Evolutionary conservation across 1,139 yeast genomes (phyloP), one percentile per base, ranked within the genome.

Genomic region (Protomyces arabidopsidicola): DNA sequence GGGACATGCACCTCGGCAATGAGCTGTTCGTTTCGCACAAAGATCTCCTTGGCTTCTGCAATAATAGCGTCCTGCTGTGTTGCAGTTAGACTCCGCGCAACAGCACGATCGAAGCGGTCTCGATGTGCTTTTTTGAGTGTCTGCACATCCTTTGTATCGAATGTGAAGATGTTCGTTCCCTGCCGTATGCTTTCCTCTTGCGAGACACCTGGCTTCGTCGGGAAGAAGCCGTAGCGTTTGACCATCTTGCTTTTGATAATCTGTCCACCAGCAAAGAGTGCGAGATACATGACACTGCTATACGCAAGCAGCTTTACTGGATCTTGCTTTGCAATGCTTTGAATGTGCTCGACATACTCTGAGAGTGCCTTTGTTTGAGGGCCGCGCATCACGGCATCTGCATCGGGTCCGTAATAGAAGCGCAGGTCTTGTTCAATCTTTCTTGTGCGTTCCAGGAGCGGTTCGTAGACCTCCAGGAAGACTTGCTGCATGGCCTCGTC

Each of bases 241-340:
- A 86, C 79, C 45, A 88, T 75, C 22, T 84, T 81, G 1, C 90
- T 84, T 66, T 87, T 78, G 84, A 88, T 81, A 60, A 88, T 80
- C 68, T 86, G 79, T 35, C 95, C 96, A 59, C 96, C 96, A 4
- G 96, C 96, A 76, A 89, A 89, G 59, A 89, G 79, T 1, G 95
- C 96, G 72, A 88, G 77, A 74, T 89, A 89, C 84, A 88, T 81
- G 54, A 88, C 95, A 72, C 88, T 96, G 77, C 89, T 82, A 74
- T 88, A 88, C n/a, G 96, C 95, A 65, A 89, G 78, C 48, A 88
- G 75, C 45, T 87, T 75, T 71, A 87, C 83, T 8, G 96, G 96
- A 71, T 86, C 85, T 58, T 81, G 84, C 39, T 73, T 72, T 27
- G 87, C 81, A 6, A 78, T 81, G 57, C 76, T 72, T 58, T 78